These are phyloP conservation scores for Vinca minor DNA, from an alignment of 257 asterid genomes.

Conservation along the genomic window DNA sequence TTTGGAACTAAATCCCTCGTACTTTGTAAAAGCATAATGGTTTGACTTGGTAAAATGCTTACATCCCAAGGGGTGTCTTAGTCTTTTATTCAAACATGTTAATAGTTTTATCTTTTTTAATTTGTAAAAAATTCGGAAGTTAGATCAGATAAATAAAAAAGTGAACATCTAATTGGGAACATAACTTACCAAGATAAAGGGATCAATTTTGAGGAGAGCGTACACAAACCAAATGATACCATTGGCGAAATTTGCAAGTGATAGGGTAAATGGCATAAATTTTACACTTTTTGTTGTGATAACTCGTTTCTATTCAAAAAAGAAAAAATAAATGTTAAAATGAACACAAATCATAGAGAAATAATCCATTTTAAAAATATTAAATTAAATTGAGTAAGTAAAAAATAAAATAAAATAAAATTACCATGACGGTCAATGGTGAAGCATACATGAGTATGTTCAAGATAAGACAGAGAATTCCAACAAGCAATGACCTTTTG, in stretches of 20 bases:
- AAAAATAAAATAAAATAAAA: no score
- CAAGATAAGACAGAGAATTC: background rate
- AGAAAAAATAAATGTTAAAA: background rate
- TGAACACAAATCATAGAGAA: background rate
- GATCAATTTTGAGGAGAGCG: conserved; percentile 58
- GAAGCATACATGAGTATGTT: conserved; percentile 3
- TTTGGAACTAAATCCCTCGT: no score
- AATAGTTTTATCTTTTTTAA: no score
- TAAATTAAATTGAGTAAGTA: no score
- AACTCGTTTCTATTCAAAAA: conserved; percentile 44
- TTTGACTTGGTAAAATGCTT: no score
- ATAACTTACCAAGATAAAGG: conserved; percentile 51
- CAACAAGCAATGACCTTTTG: background rate
- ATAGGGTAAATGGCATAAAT: conserved; percentile 64
- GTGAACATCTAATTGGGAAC: no score
- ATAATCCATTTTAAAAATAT: background rate
- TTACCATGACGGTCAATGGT: conserved; percentile 14
- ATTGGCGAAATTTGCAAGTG: conserved; percentile 54
- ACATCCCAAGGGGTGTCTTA: no score
- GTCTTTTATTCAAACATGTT: no score
- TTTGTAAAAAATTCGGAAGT: no score
- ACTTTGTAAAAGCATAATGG: no score
- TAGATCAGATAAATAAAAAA: no score
- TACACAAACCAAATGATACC: conserved; percentile 60
- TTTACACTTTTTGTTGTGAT: conserved; percentile 75